A percentile compares a stretch with the other conserved stretches of the same genome.
Conservation (phyloP, 2,329 filamentous ascomycete species). For the Colletotrichum agaves region DNA sequence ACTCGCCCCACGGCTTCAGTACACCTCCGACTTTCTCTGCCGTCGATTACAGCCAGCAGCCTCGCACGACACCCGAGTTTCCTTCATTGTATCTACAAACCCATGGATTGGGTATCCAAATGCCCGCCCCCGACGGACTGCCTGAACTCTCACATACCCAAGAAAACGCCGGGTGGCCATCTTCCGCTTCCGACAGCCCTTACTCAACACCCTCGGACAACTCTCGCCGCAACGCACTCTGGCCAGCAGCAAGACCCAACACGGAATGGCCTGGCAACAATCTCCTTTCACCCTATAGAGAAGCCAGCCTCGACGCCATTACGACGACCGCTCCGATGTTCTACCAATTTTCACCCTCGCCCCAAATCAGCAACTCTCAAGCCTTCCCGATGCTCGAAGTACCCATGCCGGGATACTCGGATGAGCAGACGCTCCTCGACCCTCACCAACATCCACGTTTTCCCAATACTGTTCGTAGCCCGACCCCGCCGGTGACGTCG, state of each 20-base stretch:
- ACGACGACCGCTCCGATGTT: conserved; percentile 41
- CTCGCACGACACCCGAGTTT: conserved; percentile 35
- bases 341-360: conserved; percentile 45
- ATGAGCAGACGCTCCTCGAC: conserved; percentile 49
- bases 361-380: conserved; percentile 42
- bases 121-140: conserved; percentile 19
- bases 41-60: conserved; percentile 36
- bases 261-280: conserved; percentile 46
- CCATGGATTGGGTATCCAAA: conserved; percentile 31
- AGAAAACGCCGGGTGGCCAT: conserved; percentile 54
- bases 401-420: conserved; percentile 49
- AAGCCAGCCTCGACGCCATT: conserved; percentile 42
- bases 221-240: conserved; percentile 40
- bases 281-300: conserved; percentile 44
- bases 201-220: conserved; percentile 60
- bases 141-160: conserved; percentile 41
- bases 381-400: conserved; percentile 50
- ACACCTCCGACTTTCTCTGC: conserved; percentile 24
- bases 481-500: conserved; percentile 56
- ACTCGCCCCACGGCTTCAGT: conserved; percentile 19
- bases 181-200: conserved; percentile 58
- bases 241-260: conserved; percentile 42
- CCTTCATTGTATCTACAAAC: conserved; percentile 34
- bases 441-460: conserved; percentile 50
- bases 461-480: conserved; percentile 59